These are phyloP conservation scores for Camelina laxa DNA, from an alignment of 345 rosid genomes.

Conservation along the genomic window DNA sequence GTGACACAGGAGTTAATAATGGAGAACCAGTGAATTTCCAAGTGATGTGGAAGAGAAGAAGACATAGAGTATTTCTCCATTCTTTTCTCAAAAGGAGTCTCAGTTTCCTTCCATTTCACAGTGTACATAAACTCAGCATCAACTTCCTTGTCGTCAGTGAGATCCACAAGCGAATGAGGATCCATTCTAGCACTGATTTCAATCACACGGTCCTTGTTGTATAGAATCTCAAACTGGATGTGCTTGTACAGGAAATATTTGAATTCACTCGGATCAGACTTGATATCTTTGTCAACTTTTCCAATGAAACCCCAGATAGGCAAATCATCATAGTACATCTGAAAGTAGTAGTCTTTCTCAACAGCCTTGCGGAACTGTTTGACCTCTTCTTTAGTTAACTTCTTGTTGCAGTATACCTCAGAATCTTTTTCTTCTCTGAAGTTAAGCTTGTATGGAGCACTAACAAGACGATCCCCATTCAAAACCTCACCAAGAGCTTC, in stretches of 20 bases:
- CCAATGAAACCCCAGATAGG: conserved; percentile 96
- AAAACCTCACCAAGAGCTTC: conserved; percentile 93
- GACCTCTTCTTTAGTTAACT: conserved; percentile 64
- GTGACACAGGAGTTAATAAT: conserved; percentile 94
- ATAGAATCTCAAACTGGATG: conserved; percentile 71
- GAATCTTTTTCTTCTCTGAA: conserved; percentile 73
- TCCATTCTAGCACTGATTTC: conserved; percentile 77
- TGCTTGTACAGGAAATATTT: conserved; percentile 79
- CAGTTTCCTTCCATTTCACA: conserved; percentile 92
- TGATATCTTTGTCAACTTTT: conserved; percentile 77
- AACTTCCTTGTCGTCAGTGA: conserved; percentile 81
- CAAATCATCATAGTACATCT: conserved; percentile 88
- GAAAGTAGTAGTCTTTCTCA: conserved; percentile 81
- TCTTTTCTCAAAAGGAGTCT: conserved; percentile 78
- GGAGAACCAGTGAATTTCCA: conserved; percentile 96
- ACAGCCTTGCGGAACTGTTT: conserved; percentile 63
- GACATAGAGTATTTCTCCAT: conserved; percentile 88
- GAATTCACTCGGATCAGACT: conserved; percentile 64
- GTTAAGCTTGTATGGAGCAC: conserved; percentile 82
- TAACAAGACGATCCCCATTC: conserved; percentile 87
- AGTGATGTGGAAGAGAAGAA: conserved; percentile 88
- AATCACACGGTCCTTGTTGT: conserved; percentile 78
- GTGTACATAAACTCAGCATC: conserved; percentile 83
- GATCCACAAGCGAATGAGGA: conserved; percentile 71
- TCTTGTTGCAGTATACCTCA: conserved; percentile 62